Base-by-base conservation (phyloP, 1,139 yeast species). In the Candida frijolesensis region DNA sequence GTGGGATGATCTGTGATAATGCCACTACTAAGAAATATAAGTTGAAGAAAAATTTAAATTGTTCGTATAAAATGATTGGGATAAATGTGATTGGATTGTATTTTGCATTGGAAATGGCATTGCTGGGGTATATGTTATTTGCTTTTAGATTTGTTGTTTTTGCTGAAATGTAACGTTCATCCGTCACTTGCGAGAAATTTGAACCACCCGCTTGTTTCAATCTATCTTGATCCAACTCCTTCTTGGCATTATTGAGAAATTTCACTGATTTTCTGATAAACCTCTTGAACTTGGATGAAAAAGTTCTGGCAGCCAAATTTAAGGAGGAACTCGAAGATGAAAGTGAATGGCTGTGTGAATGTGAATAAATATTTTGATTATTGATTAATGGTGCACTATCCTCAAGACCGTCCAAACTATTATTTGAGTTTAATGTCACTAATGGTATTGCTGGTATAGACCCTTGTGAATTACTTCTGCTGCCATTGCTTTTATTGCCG, bases 11-110 rank as follows among this genome's bases (percentile, higher is more conserved):
- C 68, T 95, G 99, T 2, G 98, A 91, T 52, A 95, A 77, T 18
- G 99, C 99, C 56, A 95, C 99, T 39, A 95, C 65, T 49, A 95
- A 72, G 64, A 95, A 95, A 68, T 95, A 95, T 48, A 95, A 73
- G 68, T 95, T 95, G 78, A 91, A 95, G 68, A 95, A 95, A 67
- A 94, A 94, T 70, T 91, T 91, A 82, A 95, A 95, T 72, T 95
- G 99, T 66, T 94, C 97, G 66, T 88, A 95, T 41, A 95, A 76
- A 50, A 94, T 85, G 42, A 90, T 77, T 4, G 99, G 99, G 11
- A 95, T 72, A 62, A 95, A 95, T 1, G 97, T 85, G 41, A 90
- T 67, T 3, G 95, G 90, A 61, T 90, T 89, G 70, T 95, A 95
- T 68, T 92, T 94, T 29, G 99, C 98, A 67, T 95, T 95, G 44